Base-by-base conservation (phyloP, 1,284 basidiomycete genomes). In the Puccinia brachypodii region DNA sequence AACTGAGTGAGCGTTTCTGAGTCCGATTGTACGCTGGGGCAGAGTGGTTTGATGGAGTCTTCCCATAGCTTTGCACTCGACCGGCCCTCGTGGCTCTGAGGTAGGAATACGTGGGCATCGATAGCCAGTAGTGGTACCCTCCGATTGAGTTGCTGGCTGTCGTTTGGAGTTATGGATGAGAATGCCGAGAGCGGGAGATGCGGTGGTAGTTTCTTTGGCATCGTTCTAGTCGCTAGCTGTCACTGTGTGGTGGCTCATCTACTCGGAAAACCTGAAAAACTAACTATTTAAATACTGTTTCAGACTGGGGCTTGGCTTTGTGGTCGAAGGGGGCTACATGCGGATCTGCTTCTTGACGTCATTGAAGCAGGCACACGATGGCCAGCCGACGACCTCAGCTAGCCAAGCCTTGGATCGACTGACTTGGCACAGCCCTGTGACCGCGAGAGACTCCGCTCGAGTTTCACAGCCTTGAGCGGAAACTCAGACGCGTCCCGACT, bases 171-270 rank as follows among this genome's bases (percentile, higher is more conserved):
- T 31, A n/a, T 75, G 47, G 79, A 47, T 64, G 79, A 66, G 60
- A 75, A 81, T 19, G 60, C 33, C 16, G 42, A 53, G 28, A 81
- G 69, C 2, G 79, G 60, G 31, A 81, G 50, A 53, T 72, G 72
- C 14, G 79, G 72, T 25, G 79, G 79, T 25, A 19, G 33, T 68
- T 75, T 81, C 72, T 81, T 81, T 11, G 79, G 79, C 33, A 33
- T 25, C 36, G 31, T 62, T 2, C 31, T 62, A 2, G 60, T 16
- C 50, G 50, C 50, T 13, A 11, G n/a, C n/a, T n/a, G n/a, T n/a
- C n/a, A n/a, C n/a, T n/a, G n/a, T n/a, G n/a, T n/a, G n/a, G n/a
- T n/a, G n/a, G n/a, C n/a, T n/a, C n/a, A n/a, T n/a, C n/a, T n/a
- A n/a, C n/a, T n/a, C n/a, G n/a, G n/a, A n/a, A n/a, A n/a, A n/a